Conservation (phyloP, 1,284 basidiomycete genomes). For the Mrakiaceae sp. region DNA sequence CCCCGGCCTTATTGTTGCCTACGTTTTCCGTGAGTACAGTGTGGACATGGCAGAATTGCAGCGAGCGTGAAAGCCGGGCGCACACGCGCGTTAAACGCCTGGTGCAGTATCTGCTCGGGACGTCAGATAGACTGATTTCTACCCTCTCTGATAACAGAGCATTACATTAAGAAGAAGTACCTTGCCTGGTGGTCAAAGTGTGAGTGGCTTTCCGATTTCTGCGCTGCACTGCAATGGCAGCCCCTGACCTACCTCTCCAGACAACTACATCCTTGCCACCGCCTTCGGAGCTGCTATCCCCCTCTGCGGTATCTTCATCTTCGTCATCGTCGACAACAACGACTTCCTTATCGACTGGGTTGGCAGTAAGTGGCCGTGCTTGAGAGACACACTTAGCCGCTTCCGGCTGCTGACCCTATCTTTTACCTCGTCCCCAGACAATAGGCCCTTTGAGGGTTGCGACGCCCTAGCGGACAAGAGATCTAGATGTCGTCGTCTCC, state of each 20-base stretch:
- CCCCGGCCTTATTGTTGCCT: slow-evolving; percentile 73
- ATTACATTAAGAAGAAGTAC: slow-evolving; percentile 20
- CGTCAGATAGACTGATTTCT: neutral
- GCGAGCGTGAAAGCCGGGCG: slow-evolving; percentile 2
- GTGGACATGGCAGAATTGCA: too few relatives aligned
- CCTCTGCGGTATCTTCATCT: slow-evolving; percentile 18
- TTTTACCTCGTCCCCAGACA: too few relatives aligned
- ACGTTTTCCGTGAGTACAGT: slow-evolving; percentile 53
- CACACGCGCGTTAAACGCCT: neutral
- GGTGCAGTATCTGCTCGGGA: too few relatives aligned
- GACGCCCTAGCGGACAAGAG: too few relatives aligned
- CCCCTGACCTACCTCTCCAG: neutral
- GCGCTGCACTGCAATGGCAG: neutral
- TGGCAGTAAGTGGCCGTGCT: too few relatives aligned
- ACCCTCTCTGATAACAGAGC: slow-evolving; percentile 9
- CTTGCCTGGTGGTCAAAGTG: slow-evolving; percentile 19
- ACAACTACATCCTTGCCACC: slow-evolving; percentile 20
- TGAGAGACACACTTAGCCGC: too few relatives aligned
- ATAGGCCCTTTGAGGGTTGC: too few relatives aligned
- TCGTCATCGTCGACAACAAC: slow-evolving; percentile 14
- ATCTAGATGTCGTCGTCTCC: too few relatives aligned
- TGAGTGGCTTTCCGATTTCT: neutral
- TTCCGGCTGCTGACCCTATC: too few relatives aligned
- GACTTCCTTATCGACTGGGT: too few relatives aligned
- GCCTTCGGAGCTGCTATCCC: slow-evolving; percentile 13